phyloP scores from a whole-genome alignment of 2,329 filamentous ascomycete genomes.

The Ophiosphaerella narmari region DNA sequence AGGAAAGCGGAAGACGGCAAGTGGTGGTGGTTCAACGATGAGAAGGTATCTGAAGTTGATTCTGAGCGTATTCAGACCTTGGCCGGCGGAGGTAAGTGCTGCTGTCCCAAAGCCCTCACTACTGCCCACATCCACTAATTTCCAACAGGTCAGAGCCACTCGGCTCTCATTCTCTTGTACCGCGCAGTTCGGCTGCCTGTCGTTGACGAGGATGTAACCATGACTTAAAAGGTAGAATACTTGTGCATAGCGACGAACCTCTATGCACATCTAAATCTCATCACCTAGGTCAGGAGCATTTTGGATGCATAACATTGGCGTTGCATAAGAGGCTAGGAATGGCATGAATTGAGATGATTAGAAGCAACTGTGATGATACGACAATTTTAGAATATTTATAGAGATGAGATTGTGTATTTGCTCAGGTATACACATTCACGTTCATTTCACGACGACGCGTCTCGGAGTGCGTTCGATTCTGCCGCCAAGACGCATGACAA shows the following conservation, averaged over 20 bases:
- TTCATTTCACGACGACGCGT: conserved; percentile 18
- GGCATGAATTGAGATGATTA: conserved; percentile 4
- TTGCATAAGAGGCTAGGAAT: conserved; percentile 33
- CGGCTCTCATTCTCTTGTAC: conserved; percentile 80
- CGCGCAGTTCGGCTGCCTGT: conserved; percentile 71
- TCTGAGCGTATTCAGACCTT: conserved; percentile 89
- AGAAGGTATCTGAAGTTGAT: conserved; percentile 91
- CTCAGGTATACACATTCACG: background rate
- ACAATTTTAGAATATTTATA: conserved; percentile 21
- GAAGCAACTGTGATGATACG: conserved; percentile 15
- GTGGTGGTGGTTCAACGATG: conserved; percentile 99
- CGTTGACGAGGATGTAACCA: conserved; percentile 53
- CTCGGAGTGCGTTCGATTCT: conserved; percentile 17
- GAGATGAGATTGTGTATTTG: conserved; percentile 6
- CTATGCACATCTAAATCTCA: conserved; percentile 14
- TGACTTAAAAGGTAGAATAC: conserved; percentile 26
- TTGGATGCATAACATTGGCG: conserved; percentile 27
- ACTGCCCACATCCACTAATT: conserved; percentile 16
- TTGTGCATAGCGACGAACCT: background rate
- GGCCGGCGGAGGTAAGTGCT: conserved; percentile 74
- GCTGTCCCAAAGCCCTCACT: background rate
- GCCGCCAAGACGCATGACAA: conserved; percentile 15
- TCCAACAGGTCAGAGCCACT: conserved; percentile 69
- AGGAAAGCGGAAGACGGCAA: conserved; percentile 83
- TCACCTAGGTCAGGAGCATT: conserved; percentile 10